Base-by-base conservation (phyloP, 805 yeast genomes). In the Cyberlindnera maclurae region DNA sequence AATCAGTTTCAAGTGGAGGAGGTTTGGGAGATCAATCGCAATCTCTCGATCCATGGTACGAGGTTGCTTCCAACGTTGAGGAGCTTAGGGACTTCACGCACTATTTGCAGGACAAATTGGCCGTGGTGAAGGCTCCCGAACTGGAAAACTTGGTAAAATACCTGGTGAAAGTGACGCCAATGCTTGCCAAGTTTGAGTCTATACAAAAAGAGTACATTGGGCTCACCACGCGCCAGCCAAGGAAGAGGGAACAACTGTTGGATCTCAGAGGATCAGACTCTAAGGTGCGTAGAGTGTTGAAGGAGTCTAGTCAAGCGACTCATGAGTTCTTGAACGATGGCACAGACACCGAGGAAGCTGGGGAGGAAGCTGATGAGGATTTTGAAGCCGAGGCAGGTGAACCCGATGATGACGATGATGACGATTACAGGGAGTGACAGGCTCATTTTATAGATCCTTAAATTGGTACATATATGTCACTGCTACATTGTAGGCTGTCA, bases 31-130 rank as follows among this genome's bases (percentile, higher is more conserved):
- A 18, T n/a, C 39, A 39, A 3, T 17, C 36, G 5, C 13, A 37
- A 4, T 13, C 38, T 4, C n/a, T 39, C 31, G 54, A 51, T 29
- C 52, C 51, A 29, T 55, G 58, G 59, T 55, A 51, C 43, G 59
- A 55, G 33, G 31, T 55, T 33, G 55, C 57, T 3, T 30, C 40
- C 1, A 43, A 44, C 20, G 17, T 32, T 7, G 36, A 27, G 3
- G 50, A 49, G 12, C 42, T 55, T 18, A 12, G 29, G 9, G 20
- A 15, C 1, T 55, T 55, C 16, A 12, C 45, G 5, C 36, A 40
- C 3, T 49, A 29, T 31, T 17, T 52, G 13, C 17, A 29, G 2
- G 4, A 15, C 1, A 49, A 44, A 17, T 17, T 49, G 6, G 30
- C 29, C 2, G 11, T 2, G 1, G 15, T 33, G 13, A 43, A 33